Evolutionary conservation across 73 alveolate genomes (phyloP).

Genomic region (Blepharisma japonicum): DNA sequence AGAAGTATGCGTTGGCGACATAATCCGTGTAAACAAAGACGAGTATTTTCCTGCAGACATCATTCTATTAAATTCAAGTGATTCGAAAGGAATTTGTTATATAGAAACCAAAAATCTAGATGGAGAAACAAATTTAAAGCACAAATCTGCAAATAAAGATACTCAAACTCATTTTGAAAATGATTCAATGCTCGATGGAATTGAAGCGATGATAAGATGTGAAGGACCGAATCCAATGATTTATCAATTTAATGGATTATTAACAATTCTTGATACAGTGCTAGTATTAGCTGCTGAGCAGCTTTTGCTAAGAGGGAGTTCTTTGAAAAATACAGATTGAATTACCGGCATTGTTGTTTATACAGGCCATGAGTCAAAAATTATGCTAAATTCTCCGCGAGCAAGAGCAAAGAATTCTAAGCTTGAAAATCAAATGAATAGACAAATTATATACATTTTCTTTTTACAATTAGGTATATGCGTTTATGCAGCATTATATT

Average conservation of each 20-base stretch:
- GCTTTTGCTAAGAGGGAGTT: constrained; percentile 89
- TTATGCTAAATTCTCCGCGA: constrained; percentile 73
- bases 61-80: constrained; percentile 82
- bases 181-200: constrained; percentile 33
- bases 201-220: constrained; percentile 53
- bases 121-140: constrained; percentile 99
- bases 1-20: constrained; percentile 77
- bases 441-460: constrained; percentile 59
- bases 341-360: constrained; percentile 77
- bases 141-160: constrained; percentile 69
- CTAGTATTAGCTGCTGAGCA: constrained; percentile 67
- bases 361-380: constrained; percentile 92
- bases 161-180: constrained; percentile 33
- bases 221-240: constrained; percentile 77
- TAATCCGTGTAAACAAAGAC: constrained; percentile 74
- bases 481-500: constrained; percentile 48
- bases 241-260: constrained; percentile 65
- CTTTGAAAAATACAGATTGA: constrained; percentile 78
- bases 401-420: constrained; percentile 65
- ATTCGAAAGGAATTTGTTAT: constrained; percentile 90
- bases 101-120: constrained; percentile 87
- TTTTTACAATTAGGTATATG: constrained; percentile 52
- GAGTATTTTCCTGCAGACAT: constrained; percentile 98
- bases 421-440: constrained; percentile 58
- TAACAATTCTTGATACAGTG: constrained; percentile 32